Percentiles rank a stretch among this genome's conserved stretches.
phyloP scores from a whole-genome alignment of 257 asterid genomes.

The Capsicum chinense region DNA sequence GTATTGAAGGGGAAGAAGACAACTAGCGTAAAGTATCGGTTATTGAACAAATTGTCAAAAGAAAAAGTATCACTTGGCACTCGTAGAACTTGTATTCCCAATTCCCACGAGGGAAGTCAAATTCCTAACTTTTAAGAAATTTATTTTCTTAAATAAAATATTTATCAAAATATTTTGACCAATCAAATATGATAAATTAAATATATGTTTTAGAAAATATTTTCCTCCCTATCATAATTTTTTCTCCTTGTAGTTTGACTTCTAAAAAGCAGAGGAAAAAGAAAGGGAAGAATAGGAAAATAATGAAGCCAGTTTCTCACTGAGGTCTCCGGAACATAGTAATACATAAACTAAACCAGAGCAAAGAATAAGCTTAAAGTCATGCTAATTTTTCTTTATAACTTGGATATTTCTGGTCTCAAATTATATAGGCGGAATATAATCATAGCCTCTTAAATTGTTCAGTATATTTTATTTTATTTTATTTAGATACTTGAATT shows the following conservation, averaged over 20 bases:
- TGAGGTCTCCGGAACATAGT: background rate
- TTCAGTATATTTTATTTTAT: background rate
- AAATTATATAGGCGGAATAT: background rate
- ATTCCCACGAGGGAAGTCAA: too few species aligned
- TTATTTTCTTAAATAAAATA: too few species aligned
- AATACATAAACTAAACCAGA: background rate
- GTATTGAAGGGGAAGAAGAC: background rate
- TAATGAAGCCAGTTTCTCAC: background rate
- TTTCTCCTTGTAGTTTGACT: background rate
- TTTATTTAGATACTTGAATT: background rate
- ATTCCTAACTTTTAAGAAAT: too few species aligned
- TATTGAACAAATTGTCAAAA: too few species aligned
- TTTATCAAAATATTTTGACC: too few species aligned
- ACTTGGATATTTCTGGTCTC: background rate
- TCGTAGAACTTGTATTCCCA: too few species aligned
- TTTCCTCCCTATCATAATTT: background rate
- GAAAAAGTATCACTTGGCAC: too few species aligned
- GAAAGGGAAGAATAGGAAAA: background rate
- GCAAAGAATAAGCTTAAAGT: background rate
- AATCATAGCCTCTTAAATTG: background rate
- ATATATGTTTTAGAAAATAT: too few species aligned
- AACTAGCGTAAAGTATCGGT: too few species aligned
- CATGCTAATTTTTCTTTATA: background rate
- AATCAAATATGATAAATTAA: too few species aligned
- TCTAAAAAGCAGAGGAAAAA: background rate